Conservation (phyloP, 2,329 filamentous ascomycete species). For the Parafenestella ontariensis region DNA sequence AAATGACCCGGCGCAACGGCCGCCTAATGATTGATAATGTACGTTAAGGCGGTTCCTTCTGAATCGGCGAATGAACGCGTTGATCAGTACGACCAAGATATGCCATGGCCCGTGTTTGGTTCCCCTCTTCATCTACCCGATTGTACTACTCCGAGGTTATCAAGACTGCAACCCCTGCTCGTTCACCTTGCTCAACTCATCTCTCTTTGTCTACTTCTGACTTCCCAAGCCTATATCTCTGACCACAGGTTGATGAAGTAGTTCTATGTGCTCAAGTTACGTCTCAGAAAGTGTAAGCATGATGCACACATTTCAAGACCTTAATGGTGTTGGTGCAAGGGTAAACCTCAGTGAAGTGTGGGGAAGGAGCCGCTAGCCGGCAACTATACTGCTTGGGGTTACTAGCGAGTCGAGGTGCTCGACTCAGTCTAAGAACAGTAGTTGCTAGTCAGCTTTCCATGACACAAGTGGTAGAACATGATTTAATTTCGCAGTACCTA, state of each 20-base stretch:
- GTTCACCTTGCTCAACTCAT: not conserved
- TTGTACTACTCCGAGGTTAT: not conserved
- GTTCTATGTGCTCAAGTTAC: not conserved
- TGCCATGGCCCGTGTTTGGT: not conserved
- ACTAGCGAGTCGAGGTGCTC: not conserved
- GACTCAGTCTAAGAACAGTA: not conserved
- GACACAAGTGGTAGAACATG: not conserved
- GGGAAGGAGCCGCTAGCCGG: slow-evolving; percentile 8
- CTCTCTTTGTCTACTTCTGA: not conserved
- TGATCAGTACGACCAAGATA: not conserved
- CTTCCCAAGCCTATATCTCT: not conserved
- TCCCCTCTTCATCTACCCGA: not conserved
- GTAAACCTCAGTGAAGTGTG: slow-evolving; percentile 1
- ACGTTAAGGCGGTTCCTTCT: not conserved
- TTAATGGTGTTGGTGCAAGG: not conserved
- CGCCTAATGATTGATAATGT: not conserved
- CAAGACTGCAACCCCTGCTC: not conserved
- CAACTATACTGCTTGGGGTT: slow-evolving; percentile 1
- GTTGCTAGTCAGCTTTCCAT: not conserved
- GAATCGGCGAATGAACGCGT: not conserved
- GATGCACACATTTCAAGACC: not conserved
- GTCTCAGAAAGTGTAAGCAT: not conserved
- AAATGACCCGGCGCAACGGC: not conserved
- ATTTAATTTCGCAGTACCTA: not conserved
- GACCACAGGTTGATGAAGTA: not conserved